phyloP scores from a whole-genome alignment of 345 rosid species.

The Eutrema heterophyllum region DNA sequence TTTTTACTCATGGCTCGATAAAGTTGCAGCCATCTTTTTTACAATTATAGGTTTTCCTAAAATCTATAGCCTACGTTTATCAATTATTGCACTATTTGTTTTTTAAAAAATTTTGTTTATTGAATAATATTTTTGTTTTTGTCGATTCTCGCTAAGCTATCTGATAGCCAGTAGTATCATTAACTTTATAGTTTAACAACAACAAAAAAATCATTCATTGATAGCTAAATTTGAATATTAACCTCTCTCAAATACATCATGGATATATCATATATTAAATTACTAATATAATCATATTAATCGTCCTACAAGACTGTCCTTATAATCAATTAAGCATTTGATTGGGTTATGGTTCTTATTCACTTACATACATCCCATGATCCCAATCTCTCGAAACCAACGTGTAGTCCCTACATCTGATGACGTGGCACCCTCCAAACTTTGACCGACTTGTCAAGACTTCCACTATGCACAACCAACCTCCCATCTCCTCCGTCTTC shows the following conservation, averaged over 20 bases:
- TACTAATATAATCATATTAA: not conserved
- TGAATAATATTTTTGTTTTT: no score
- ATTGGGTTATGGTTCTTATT: constrained; percentile 12
- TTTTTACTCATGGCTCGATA: no score
- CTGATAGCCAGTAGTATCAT: not conserved
- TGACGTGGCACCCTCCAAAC: constrained; percentile 76
- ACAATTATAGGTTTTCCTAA: not conserved
- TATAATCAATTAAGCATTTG: constrained; percentile 8
- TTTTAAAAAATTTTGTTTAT: no score
- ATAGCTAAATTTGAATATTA: not conserved
- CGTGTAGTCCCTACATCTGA: not conserved
- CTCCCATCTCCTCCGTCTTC: constrained; percentile 38
- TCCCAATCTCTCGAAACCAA: not conserved
- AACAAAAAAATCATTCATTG: not conserved
- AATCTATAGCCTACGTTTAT: not conserved
- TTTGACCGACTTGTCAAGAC: constrained; percentile 89
- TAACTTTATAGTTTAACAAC: not conserved
- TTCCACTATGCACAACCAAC: constrained; percentile 85
- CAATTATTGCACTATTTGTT: not conserved
- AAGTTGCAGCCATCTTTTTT: no score
- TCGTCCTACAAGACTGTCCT: no score
- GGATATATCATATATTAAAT: not conserved
- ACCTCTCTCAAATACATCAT: not conserved
- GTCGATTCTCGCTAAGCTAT: no score
- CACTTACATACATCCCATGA: not conserved